A percentile compares a stretch with the other conserved stretches of the same genome.
phyloP scores from a whole-genome alignment of 305 asterid species.

The Plantago coronopus region DNA sequence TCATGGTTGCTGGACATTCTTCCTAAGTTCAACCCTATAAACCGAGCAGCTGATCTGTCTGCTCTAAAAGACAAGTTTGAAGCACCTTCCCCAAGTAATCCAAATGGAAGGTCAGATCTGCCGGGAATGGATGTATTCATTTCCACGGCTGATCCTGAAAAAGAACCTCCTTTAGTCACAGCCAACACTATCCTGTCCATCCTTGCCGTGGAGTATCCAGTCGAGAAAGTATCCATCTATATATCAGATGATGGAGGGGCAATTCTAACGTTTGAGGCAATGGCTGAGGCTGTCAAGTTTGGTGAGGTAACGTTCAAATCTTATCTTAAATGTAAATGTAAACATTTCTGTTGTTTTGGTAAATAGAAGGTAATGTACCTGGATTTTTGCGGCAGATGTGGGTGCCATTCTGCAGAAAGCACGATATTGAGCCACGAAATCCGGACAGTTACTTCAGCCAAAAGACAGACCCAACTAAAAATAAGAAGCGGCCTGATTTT shows the following conservation, averaged over 20 bases:
- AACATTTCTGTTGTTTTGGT: no score
- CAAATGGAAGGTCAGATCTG: conserved; percentile 79
- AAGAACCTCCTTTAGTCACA: conserved; percentile 92
- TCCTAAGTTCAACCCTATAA: conserved; percentile 89
- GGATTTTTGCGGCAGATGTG: conserved; percentile 44
- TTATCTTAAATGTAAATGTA: background rate
- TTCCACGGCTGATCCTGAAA: conserved; percentile 92
- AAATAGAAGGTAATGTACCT: no score
- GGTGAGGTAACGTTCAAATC: conserved; percentile 46
- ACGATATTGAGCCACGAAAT: conserved; percentile 85
- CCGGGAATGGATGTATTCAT: conserved; percentile 85
- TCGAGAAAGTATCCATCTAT: conserved; percentile 71
- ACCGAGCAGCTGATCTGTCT: conserved; percentile 63
- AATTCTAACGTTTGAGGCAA: conserved; percentile 80
- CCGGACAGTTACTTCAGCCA: conserved; percentile 92
- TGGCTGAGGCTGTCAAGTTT: conserved; percentile 83
- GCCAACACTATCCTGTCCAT: conserved; percentile 80
- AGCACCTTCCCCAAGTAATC: conserved; percentile 47
- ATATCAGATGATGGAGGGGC: conserved; percentile 96
- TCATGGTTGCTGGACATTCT: conserved; percentile 94
- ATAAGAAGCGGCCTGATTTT: conserved; percentile 76
- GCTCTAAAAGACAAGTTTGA: conserved; percentile 86
- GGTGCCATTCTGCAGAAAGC: conserved; percentile 97
- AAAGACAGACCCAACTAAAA: conserved; percentile 75
- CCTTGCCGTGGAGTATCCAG: conserved; percentile 78